Base-by-base conservation (phyloP, 2,329 filamentous ascomycete genomes). In the Pseudohalonectria lignicola region DNA sequence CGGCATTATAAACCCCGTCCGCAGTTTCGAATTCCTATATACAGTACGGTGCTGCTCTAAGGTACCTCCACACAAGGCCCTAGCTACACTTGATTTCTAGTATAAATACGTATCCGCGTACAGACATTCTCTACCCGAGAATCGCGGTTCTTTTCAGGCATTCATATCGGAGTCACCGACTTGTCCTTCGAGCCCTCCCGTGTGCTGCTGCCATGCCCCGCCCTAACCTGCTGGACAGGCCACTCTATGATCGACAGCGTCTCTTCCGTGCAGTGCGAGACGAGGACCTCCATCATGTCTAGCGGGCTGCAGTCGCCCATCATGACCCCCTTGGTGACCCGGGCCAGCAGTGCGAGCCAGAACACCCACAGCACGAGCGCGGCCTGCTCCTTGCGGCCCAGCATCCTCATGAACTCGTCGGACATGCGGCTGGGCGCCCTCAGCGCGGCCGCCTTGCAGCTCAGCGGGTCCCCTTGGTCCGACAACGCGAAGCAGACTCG, bases 281-380 rank as follows among this genome's bases (percentile, higher is more conserved):
- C 12, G 34, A 45, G 41, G 10, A 41, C 29, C 9, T 26, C 25
- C 21, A 42, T 15, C 21, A 43, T 41, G 17, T 41, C 32, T 15
- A 12, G 20, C n/a, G 37, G 19, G 12, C 29, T 21, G 16, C n/a
- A 33, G 10, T 25, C 40, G 2, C 41, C 45, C 35, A 39, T 41
- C 1, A 49, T 41, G 45, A 46, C 50, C 47, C 49, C 51, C 31
- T 44, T 41, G 9, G 43, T 36, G 37, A 47, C 40, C 4, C 50
- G 43, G 21, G 49, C 31, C 15, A 51, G 29, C 34, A 53, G 37
- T 6, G 51, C 43, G 31, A 48, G 49, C 51, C 51, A 52, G 32
- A 44, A 51, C 2, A 45, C 46, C 46, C 49, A 46, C 2, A 52
- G n/a, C 4, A 52, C 40, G 15, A 53, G 43, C 20, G 51, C 45